Conservation (phyloP, 1,284 basidiomycete species). For the Trichosporon ovoides region DNA sequence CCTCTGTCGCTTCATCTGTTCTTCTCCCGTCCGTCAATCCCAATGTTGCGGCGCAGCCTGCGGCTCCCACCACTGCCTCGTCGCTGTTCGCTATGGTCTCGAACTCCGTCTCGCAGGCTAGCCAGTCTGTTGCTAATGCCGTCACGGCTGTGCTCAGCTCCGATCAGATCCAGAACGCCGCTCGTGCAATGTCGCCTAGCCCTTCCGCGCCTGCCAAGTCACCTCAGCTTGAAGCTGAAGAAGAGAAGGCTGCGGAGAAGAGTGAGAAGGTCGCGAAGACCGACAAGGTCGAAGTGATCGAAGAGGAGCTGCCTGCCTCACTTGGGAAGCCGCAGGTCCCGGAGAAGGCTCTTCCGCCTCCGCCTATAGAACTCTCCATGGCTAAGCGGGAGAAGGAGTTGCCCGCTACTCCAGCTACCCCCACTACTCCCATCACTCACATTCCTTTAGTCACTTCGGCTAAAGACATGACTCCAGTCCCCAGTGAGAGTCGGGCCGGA, state of each 20-base stretch:
- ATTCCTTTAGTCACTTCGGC: no score
- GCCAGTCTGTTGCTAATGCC: conserved; percentile 3
- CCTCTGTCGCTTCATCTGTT: background rate
- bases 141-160: conserved; percentile 1
- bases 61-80: background rate
- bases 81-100: conserved; percentile 2
- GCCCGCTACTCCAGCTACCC: background rate
- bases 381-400: background rate
- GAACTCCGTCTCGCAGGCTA: background rate
- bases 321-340: background rate
- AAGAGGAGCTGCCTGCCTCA: background rate
- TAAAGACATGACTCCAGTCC: no score
- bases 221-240: background rate
- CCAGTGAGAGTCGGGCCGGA: no score
- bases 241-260: background rate
- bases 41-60: background rate
- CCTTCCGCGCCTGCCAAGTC: no score
- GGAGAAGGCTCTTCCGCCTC: no score
- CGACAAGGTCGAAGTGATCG: background rate
- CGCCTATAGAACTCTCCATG: no score
- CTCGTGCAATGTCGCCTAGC: no score
- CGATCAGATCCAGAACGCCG: background rate
- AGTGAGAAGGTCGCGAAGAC: background rate
- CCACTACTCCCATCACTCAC: no score
- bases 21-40: background rate